Evolutionary conservation across 164 flowering plant species (phyloP).

Genomic region (Brasenia schreberi): DNA sequence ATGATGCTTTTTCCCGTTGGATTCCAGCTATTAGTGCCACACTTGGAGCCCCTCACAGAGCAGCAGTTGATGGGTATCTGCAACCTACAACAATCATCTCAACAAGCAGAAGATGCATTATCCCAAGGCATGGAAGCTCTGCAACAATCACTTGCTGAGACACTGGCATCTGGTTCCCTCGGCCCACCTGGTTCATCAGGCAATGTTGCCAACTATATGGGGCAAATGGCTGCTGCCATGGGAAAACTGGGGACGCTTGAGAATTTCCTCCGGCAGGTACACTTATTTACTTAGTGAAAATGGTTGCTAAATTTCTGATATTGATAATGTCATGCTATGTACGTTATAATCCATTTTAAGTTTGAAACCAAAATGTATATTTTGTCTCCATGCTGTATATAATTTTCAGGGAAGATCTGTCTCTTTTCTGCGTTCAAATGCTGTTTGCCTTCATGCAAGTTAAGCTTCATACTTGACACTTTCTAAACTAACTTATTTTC

Average conservation of each 20-base stretch:
- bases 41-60: slow-evolving; percentile 80
- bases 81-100: slow-evolving; percentile 77
- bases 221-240: slow-evolving; percentile 96
- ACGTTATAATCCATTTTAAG: too few species aligned
- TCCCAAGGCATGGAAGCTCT: slow-evolving; percentile 87
- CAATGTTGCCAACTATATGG: slow-evolving; percentile 81
- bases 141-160: slow-evolving; percentile 80
- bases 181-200: slow-evolving; percentile 56
- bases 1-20: too few species aligned
- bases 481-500: too few species aligned
- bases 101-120: slow-evolving; percentile 86
- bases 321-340: too few species aligned
- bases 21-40: slow-evolving; percentile 62
- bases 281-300: too few species aligned
- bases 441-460: too few species aligned
- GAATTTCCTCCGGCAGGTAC: slow-evolving; percentile 71
- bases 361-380: too few species aligned
- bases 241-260: slow-evolving; percentile 85
- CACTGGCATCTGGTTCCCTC: slow-evolving; percentile 54
- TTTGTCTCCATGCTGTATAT: too few species aligned
- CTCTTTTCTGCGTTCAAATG: too few species aligned
- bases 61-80: slow-evolving; percentile 58
- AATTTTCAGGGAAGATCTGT: too few species aligned
- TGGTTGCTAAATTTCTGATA: too few species aligned
- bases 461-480: too few species aligned